Percentiles rank a stretch among this genome's conserved stretches.
These are phyloP conservation scores for Bruguiera sexangula DNA, from an alignment of 345 rosid species.

Conservation along the genomic window DNA sequence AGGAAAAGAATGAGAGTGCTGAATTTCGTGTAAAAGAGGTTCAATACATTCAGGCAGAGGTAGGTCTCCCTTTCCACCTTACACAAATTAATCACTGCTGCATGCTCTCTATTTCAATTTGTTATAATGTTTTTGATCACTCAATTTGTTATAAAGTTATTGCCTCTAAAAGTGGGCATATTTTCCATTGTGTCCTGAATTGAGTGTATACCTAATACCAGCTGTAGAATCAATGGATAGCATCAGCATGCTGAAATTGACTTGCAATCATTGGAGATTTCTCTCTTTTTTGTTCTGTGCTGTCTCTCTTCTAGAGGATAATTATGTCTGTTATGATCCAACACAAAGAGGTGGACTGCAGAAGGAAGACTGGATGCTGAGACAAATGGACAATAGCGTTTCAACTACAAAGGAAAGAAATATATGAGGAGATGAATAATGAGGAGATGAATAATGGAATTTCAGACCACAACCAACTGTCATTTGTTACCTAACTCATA, in stretches of 20 bases:
- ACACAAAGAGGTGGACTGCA: background rate
- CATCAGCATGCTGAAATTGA: background rate
- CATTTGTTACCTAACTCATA: no score
- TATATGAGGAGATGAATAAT: background rate
- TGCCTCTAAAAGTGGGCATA: background rate
- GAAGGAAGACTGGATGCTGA: background rate
- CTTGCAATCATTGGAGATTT: background rate
- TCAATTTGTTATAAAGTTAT: background rate
- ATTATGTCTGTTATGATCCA: background rate
- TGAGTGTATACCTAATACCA: background rate
- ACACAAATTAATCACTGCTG: background rate
- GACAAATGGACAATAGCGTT: background rate
- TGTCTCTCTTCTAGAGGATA: background rate
- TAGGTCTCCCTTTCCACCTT: conserved; percentile 21
- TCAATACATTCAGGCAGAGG: conserved; percentile 94
- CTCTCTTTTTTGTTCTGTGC: background rate
- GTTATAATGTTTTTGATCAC: background rate
- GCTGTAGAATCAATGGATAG: background rate
- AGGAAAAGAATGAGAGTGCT: conserved; percentile 79
- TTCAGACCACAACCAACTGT: background rate
- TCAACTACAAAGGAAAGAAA: background rate
- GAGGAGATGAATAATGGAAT: background rate
- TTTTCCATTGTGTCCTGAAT: background rate
- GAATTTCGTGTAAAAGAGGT: conserved; percentile 85
- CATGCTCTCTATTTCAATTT: background rate